Conservation (phyloP, 768 basidiomycete genomes). For the Saitozyma podzolica region DNA sequence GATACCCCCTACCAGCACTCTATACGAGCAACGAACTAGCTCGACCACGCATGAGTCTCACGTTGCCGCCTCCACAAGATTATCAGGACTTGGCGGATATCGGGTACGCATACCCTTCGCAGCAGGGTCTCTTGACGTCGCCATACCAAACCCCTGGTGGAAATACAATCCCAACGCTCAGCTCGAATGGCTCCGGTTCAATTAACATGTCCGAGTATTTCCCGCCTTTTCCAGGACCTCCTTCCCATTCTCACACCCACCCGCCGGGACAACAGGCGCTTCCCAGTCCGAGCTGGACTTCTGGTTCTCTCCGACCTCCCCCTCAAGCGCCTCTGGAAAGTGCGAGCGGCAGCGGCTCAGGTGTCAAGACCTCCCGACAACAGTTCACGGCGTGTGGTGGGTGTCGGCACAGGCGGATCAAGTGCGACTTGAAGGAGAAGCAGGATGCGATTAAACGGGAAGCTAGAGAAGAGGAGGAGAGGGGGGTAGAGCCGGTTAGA, state of each 20-base stretch:
- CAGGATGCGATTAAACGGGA: conserved; percentile 59
- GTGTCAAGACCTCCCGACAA: conserved; percentile 67
- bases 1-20: neutral
- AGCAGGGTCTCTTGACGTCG: too few relatives aligned
- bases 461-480: conserved; percentile 27
- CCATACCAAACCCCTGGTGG: conserved; percentile 6
- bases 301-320: neutral
- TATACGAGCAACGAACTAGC: conserved; percentile 4
- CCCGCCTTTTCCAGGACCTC: neutral
- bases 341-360: neutral
- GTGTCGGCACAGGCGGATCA: conserved; percentile 89
- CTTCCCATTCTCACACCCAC: too few relatives aligned
- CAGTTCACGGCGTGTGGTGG: conserved; percentile 94
- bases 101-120: too few relatives aligned
- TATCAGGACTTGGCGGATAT: too few relatives aligned
- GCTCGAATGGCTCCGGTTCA: neutral
- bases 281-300: neutral
- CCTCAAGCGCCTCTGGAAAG: neutral
- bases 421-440: conserved; percentile 88
- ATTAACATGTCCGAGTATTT: conserved; percentile 8
- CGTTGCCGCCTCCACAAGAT: neutral
- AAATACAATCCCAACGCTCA: conserved; percentile 7
- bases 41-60: conserved; percentile 3
- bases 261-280: neutral
- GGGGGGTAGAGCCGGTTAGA: conserved; percentile 16